Base-by-base conservation (phyloP, 129 eudicot genomes). In the Rutidosis leptorrhynchoides region DNA sequence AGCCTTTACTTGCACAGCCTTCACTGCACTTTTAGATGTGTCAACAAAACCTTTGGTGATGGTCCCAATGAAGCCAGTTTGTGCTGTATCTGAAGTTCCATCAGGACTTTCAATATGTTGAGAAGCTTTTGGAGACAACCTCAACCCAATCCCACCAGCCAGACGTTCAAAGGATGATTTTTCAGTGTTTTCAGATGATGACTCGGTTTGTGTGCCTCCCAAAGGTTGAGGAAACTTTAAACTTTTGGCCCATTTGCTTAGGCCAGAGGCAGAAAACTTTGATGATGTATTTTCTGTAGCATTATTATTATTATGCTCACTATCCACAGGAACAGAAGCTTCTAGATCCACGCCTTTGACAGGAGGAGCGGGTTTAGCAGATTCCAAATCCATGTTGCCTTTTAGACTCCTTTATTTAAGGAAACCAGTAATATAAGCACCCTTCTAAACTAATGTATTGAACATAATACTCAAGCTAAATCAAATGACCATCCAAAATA, bases 1-100 rank as follows among this genome's bases (percentile, higher is more conserved):
- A 66, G 98, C 98, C 80, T 82, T 93, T 53, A 88, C 95, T 75
- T 80, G 87, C 64, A 93, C 98, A 69, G 87, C 98, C 81, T 83
- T 93, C 69, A 84, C 98, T 61, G 98, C 98, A 74, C 74, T 93
- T 78, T 86, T 93, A 62, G 98, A 93, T 29, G 96, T 75, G 79
- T 93, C 98, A 59, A 88, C 96, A 72, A 93, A 73, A 42, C 98
- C 96, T 86, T 84, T 93, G 0, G 98, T 82, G 67, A 93, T 68
- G 51, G 96, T 84, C 58, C 96, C 98, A 72, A 93, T 59, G 25
- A 93, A 73, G 71, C 93, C 86, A 56, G 92, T 42, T 68, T 78
- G 92, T 62, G 89, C 69, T 33, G 88, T 70, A 72, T 92, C 66
- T 67, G 89, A 68, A 65, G 78, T 43, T 64, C 59, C 86, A 71